Conservation (phyloP, 1,139 yeast species). For the Magnusiomyces sp. region DNA sequence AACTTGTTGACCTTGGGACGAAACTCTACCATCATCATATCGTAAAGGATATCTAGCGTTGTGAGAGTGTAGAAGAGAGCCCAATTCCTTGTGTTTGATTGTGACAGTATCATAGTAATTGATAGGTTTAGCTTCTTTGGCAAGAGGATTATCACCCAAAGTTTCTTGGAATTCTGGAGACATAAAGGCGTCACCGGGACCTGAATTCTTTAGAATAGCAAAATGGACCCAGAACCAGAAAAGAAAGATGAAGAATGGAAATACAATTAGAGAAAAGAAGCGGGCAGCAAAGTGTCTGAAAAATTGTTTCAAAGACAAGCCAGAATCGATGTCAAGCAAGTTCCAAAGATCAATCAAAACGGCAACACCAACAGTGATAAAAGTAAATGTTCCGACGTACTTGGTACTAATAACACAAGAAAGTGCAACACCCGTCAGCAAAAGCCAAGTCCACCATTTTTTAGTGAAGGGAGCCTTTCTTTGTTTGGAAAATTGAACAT, state of each 20-base stretch:
- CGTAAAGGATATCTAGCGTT: constrained; percentile 67
- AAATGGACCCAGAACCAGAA: constrained; percentile 95
- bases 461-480: constrained; percentile 57
- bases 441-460: constrained; percentile 85
- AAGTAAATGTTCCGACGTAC: constrained; percentile 91
- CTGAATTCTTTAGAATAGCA: constrained; percentile 68
- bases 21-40: constrained; percentile 92
- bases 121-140: constrained; percentile 60
- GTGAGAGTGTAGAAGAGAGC: constrained; percentile 76
- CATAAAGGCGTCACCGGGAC: constrained; percentile 96
- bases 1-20: constrained; percentile 93
- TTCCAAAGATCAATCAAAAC: constrained; percentile 84
- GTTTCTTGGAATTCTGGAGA: constrained; percentile 89
- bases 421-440: constrained; percentile 71
- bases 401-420: constrained; percentile 88
- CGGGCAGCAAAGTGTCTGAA: constrained; percentile 71
- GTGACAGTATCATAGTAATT: constrained; percentile 72
- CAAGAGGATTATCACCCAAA: constrained; percentile 63
- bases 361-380: constrained; percentile 76
- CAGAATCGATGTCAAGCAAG: constrained; percentile 62
- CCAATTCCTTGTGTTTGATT: constrained; percentile 67
- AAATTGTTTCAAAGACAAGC: constrained; percentile 53
- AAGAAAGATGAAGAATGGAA: constrained; percentile 77
- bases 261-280: constrained; percentile 57
- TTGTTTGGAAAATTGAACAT: constrained; percentile 69